Conservation (phyloP, 2,329 filamentous ascomycete species). For the Exophiala dermatitidis region DNA sequence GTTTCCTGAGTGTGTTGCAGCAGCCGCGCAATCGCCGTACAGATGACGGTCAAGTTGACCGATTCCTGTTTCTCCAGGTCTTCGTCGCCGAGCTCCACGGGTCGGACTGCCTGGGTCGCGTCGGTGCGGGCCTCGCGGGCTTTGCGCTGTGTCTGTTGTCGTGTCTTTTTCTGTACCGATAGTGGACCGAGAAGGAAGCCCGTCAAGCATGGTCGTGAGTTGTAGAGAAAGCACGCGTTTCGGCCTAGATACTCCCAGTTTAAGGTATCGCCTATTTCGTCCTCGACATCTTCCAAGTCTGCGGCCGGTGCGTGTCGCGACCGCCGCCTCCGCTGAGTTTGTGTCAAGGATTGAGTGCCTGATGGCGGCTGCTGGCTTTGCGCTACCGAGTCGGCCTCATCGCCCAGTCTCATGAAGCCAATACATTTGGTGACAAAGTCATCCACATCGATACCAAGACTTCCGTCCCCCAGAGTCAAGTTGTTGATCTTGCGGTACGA, state of each 20-base stretch:
- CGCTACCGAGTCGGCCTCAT: slow-evolving; percentile 32
- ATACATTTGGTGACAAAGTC: slow-evolving; percentile 89
- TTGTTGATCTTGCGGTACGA: slow-evolving; percentile 70
- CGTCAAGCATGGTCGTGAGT: slow-evolving; percentile 66
- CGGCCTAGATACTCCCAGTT: slow-evolving; percentile 82
- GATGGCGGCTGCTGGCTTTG: background rate
- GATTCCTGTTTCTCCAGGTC: slow-evolving; percentile 71
- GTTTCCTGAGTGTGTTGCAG: slow-evolving; percentile 44
- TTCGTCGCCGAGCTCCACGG: slow-evolving; percentile 66
- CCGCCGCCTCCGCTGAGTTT: slow-evolving; percentile 37
- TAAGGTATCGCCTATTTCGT: slow-evolving; percentile 61
- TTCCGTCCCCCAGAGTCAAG: slow-evolving; percentile 63
- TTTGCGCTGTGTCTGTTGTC: slow-evolving; percentile 62
- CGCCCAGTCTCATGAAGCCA: slow-evolving; percentile 69
- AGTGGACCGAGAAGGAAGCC: slow-evolving; percentile 84
- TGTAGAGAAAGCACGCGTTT: slow-evolving; percentile 65
- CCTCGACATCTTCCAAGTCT: slow-evolving; percentile 54
- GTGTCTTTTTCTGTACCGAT: slow-evolving; percentile 76
- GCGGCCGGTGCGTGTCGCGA: slow-evolving; percentile 41
- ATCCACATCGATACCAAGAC: slow-evolving; percentile 75
- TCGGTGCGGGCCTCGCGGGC: slow-evolving; percentile 63
- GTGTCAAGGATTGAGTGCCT: slow-evolving; percentile 40
- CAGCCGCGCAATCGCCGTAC: slow-evolving; percentile 62
- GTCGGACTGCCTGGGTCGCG: slow-evolving; percentile 60
- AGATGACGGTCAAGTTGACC: slow-evolving; percentile 71